phyloP scores from a whole-genome alignment of 352 stramenopile species.

The Halophytophthora batemanensis region DNA sequence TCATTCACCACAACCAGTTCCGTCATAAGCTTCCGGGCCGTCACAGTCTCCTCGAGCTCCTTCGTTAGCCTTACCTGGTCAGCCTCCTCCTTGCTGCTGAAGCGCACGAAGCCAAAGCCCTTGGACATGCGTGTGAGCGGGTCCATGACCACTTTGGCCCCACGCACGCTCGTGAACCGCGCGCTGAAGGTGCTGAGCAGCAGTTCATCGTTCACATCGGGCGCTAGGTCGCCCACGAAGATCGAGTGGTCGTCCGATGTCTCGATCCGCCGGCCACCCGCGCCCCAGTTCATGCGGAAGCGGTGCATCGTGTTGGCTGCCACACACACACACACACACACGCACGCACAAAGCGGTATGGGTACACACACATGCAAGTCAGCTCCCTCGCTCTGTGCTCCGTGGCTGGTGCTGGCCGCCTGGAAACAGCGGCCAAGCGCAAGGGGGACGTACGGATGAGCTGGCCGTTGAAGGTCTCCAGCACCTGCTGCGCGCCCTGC shows the following conservation, averaged over 20 bases:
- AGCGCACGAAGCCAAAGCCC: slow-evolving; percentile 92
- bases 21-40: no score
- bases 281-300: slow-evolving; percentile 92
- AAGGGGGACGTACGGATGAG: slow-evolving; percentile 62
- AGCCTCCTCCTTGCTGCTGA: slow-evolving; percentile 84
- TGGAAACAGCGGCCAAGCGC: not conserved
- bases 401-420: not conserved
- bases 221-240: slow-evolving; percentile 90
- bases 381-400: no score
- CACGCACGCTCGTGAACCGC: slow-evolving; percentile 78
- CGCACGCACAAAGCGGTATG: no score
- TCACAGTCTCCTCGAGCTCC: no score
- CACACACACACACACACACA: no score
- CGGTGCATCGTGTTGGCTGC: slow-evolving; percentile 84
- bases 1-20: not conserved
- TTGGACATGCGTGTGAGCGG: slow-evolving; percentile 87
- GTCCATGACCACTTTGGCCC: slow-evolving; percentile 91
- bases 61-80: slow-evolving; percentile 36
- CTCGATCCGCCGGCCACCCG: slow-evolving; percentile 83
- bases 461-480: slow-evolving; percentile 86
- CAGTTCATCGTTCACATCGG: slow-evolving; percentile 86
- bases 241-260: slow-evolving; percentile 85
- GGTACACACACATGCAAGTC: not conserved
- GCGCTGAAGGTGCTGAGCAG: slow-evolving; percentile 81
- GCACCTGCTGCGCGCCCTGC: slow-evolving; percentile 75